A percentile compares a stretch with the other conserved stretches of the same genome.
These are phyloP conservation scores for Bidens hawaiensis DNA, from an alignment of 140 eudicot species.

Conservation along the genomic window DNA sequence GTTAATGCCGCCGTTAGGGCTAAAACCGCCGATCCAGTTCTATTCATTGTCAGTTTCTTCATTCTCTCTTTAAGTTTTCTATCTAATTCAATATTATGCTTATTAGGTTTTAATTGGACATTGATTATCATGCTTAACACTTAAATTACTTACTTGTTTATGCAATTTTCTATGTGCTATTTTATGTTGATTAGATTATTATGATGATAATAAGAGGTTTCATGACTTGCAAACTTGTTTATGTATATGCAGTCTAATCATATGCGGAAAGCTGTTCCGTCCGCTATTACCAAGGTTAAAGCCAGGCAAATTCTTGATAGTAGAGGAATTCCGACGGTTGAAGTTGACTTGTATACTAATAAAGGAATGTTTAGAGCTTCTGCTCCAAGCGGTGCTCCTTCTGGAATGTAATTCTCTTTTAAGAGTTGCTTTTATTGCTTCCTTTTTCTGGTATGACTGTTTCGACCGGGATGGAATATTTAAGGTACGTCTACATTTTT, in stretches of 20 bases:
- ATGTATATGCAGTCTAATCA: conserved; percentile 64
- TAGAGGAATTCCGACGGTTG: conserved; percentile 96
- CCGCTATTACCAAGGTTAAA: conserved; percentile 81
- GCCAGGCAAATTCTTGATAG: conserved; percentile 94
- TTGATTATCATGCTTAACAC: too few species aligned
- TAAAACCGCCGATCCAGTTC: conserved; percentile 89
- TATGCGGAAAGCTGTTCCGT: conserved; percentile 79
- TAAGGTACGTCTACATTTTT: conserved; percentile 8
- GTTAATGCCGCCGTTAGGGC: conserved; percentile 99
- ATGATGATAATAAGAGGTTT: too few species aligned
- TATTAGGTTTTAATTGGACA: too few species aligned
- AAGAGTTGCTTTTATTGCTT: too few species aligned
- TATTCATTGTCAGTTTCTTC: conserved; percentile 85
- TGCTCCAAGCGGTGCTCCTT: conserved; percentile 75
- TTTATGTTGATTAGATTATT: background rate
- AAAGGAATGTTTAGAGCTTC: conserved; percentile 95
- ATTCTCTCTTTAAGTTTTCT: too few species aligned
- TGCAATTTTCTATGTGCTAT: too few species aligned
- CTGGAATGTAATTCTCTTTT: conserved; percentile 63
- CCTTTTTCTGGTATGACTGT: too few species aligned
- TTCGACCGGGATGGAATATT: background rate
- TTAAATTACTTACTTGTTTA: too few species aligned
- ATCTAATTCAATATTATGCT: too few species aligned
- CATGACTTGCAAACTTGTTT: background rate
- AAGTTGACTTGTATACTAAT: conserved; percentile 81